Evolutionary conservation across 176 grass and related monocot species (phyloP), one percentile per base, ranked within the genome.

Genomic region (Cenchrus fungigraminus): DNA sequence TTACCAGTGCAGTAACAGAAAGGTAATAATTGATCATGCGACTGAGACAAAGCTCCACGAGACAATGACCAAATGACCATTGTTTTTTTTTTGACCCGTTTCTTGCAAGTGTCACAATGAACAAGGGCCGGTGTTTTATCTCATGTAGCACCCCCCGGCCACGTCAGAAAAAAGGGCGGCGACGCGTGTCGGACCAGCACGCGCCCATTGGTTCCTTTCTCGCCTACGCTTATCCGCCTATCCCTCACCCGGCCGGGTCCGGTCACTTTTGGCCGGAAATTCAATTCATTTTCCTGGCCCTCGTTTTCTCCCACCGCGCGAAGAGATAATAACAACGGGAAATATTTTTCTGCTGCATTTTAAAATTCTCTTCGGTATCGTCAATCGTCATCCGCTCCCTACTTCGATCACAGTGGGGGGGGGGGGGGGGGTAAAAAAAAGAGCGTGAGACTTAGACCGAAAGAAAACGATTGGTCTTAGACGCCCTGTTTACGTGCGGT

Each of bases 151-250:
- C 2, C 45, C 22, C 2, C 14, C 0, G 28, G 76, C 80, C 91
- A 89, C 79, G 74, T 93, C 55, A 75, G 77, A 59, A 58, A 84
- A 89, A 71, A 17, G 5, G n/a, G 0, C 37, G 0, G 15, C 3
- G 42, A 65, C 67, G 71, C 89, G 84, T 87, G 89, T 88, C 82
- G 45, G 61, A 2, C 0, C 1, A 0, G 68, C 4, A 59, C 46
- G 40, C 49, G 3, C 42, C 42, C 11, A 74, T 64, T 58, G 49
- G 81, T 51, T 43, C 19, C 42, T 83, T 87, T 85, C 74, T 71
- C 25, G 9, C 16, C 55, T 50, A 66, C 63, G 54, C 75, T 64
- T 80, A 89, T 94, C 84, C 76, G 52, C 60, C 79, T 74, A 87
- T 87, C 84, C 52, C 34, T 22, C 12, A 3, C 12, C 56, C 42